phyloP scores from a whole-genome alignment of 805 yeast genomes.

The Metschnikowia kunwiensis region DNA sequence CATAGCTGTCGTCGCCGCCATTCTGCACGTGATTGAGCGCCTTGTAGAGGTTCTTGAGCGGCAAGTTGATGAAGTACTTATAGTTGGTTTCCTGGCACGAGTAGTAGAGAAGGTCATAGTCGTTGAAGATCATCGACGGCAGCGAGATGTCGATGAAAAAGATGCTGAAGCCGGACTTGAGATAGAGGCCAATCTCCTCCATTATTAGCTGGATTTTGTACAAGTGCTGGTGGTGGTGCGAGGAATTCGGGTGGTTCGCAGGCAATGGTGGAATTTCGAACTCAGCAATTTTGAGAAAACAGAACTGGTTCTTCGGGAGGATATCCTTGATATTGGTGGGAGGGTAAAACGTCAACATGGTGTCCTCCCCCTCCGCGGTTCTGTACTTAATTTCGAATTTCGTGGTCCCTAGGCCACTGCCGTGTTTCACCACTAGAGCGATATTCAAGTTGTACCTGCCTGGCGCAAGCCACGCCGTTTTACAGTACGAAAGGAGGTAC shows the following conservation, averaged over 20 bases:
- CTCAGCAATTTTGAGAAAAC: slow-evolving; percentile 50
- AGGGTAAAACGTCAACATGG: slow-evolving; percentile 46
- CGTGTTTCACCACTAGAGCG: slow-evolving; percentile 51
- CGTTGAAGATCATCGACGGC: slow-evolving; percentile 40
- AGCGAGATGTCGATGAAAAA: slow-evolving; percentile 43
- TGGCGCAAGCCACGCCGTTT: slow-evolving; percentile 44
- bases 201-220: slow-evolving; percentile 41
- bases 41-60: slow-evolving; percentile 46
- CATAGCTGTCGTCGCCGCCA: slow-evolving; percentile 21
- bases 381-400: slow-evolving; percentile 45
- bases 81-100: slow-evolving; percentile 40
- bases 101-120: slow-evolving; percentile 41
- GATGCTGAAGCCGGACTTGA: slow-evolving; percentile 51
- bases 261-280: slow-evolving; percentile 33
- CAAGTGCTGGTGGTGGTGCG: slow-evolving; percentile 22
- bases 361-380: slow-evolving; percentile 24
- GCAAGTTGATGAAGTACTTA: slow-evolving; percentile 42
- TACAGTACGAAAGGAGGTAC: slow-evolving; percentile 45
- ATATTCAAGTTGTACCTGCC: slow-evolving; percentile 51
- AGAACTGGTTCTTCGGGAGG: slow-evolving; percentile 50
- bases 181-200: slow-evolving; percentile 55
- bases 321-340: slow-evolving; percentile 57
- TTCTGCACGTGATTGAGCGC: slow-evolving; percentile 41
- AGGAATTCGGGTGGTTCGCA: too few relatives aligned
- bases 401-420: slow-evolving; percentile 57